Evolutionary conservation across 139 green algal genomes (phyloP).

Genomic region (Coccomyxa sp.): DNA sequence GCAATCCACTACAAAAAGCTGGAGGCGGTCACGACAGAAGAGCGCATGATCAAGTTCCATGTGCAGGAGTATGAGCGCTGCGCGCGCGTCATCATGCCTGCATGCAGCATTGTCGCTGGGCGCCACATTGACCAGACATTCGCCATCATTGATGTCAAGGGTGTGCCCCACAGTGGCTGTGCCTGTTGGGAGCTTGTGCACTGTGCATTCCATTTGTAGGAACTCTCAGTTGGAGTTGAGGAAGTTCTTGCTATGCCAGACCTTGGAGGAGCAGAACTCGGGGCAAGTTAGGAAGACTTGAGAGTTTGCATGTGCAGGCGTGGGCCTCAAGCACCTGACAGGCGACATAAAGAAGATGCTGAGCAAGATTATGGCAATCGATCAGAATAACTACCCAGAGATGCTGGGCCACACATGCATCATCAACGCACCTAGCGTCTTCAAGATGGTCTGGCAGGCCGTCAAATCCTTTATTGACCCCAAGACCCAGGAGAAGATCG

Average conservation of each 20-base stretch:
- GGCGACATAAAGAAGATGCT: slow-evolving; percentile 50
- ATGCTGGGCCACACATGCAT: slow-evolving; percentile 77
- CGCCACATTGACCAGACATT: slow-evolving; percentile 79
- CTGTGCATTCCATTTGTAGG: background rate
- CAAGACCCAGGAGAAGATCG: slow-evolving; percentile 77
- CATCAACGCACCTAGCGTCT: slow-evolving; percentile 78
- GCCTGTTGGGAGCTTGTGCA: background rate
- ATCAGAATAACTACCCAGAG: slow-evolving; percentile 84
- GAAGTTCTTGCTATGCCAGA: no score
- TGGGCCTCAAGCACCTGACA: slow-evolving; percentile 64
- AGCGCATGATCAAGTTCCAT: slow-evolving; percentile 88
- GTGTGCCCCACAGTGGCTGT: slow-evolving; percentile 17
- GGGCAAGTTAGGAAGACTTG: no score
- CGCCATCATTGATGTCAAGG: slow-evolving; percentile 87
- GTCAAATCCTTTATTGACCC: slow-evolving; percentile 73
- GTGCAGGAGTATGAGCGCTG: slow-evolving; percentile 89
- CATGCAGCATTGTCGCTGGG: slow-evolving; percentile 58
- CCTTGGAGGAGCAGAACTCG: no score
- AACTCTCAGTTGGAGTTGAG: no score
- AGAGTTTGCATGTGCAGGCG: slow-evolving; percentile 34
- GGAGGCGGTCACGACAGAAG: slow-evolving; percentile 71
- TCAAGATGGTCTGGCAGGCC: slow-evolving; percentile 65
- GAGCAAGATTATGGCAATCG: slow-evolving; percentile 12
- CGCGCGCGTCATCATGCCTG: slow-evolving; percentile 76
- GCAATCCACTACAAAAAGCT: slow-evolving; percentile 71